Evolutionary conservation across 2,329 filamentous ascomycete species (phyloP), one percentile per base, ranked within the genome.

Genomic region (Xenoacremonium recifei): DNA sequence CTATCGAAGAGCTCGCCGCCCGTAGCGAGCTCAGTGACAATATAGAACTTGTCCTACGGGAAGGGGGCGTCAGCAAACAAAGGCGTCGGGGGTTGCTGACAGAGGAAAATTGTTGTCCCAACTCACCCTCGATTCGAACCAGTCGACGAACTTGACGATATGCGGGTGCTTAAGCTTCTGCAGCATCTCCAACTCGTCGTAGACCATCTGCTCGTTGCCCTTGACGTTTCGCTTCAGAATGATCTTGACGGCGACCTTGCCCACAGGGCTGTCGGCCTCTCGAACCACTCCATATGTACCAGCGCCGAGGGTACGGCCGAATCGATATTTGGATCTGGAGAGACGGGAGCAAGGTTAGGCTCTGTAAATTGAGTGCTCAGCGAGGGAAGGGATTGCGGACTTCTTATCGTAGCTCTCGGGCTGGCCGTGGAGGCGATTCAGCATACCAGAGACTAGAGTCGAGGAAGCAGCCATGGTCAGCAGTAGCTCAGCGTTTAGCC

Each of bases 191-290:
- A 99, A 77, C 73, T 99, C 93, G 66, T 99, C 93, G 66, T 95
- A 93, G 30, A 99, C 93, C 93, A 99, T 99, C 66, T 86, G 83
- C 75, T 99, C 93, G 60, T 97, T 97, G 52, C 91, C 92, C 67
- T 91, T 95, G 64, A 99, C 92, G 69, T 96, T 97, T 76, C 96
- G 96, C 80, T 99, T 99, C 61, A 97, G 75, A 67, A 99, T 99
- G 66, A 99, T 97, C 78, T 99, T 99, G 69, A 99, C 81, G 30
- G 93, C 93, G 47, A 95, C 91, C 75, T 96, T 80, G 65, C 89
- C 89, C 16, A 79, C 77, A 31, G 85, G 82, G 55, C 88, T 80
- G 48, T 96, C 90, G 47, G 93, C 93, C 71, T 99, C 93, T 58
- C 93, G 84, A 60, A 99, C 93, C 61, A 99, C 95, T 62, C 93